A percentile compares a stretch with the other conserved stretches of the same genome.
These are phyloP conservation scores for Thelephora ganbajun DNA, from an alignment of 768 basidiomycete genomes.

Conservation along the genomic window DNA sequence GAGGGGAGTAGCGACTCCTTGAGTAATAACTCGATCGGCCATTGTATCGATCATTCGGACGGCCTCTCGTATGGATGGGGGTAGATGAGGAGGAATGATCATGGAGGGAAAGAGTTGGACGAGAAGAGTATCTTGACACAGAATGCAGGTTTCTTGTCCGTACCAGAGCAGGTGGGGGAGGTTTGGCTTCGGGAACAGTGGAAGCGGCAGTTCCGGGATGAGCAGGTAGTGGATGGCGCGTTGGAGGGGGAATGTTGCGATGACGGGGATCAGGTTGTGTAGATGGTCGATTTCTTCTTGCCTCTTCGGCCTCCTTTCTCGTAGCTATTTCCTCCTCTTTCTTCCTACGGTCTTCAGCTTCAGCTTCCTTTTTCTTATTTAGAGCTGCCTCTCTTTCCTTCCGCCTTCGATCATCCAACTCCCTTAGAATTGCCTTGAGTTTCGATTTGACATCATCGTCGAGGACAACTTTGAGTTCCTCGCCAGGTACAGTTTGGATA, in stretches of 20 bases:
- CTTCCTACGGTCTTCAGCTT: slow-evolving; percentile 33
- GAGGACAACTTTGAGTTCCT: slow-evolving; percentile 61
- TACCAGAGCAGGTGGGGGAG: slow-evolving; percentile 7
- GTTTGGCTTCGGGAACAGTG: slow-evolving; percentile 3
- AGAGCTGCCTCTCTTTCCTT: slow-evolving; percentile 27
- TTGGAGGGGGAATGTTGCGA: not conserved
- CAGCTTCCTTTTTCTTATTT: slow-evolving; percentile 34
- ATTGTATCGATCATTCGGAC: slow-evolving; percentile 8
- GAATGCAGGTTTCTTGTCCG: slow-evolving; percentile 13
- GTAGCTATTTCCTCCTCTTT: slow-evolving; percentile 20
- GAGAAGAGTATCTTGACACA: slow-evolving; percentile 8
- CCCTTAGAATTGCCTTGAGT: slow-evolving; percentile 50
- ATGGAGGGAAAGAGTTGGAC: slow-evolving; percentile 6
- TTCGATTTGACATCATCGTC: slow-evolving; percentile 56
- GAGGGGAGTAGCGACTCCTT: slow-evolving; percentile 8
- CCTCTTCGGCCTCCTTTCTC: slow-evolving; percentile 6
- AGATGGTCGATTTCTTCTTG: slow-evolving; percentile 8
- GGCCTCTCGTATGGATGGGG: slow-evolving; percentile 17
- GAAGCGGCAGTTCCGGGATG: not conserved
- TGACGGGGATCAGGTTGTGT: not conserved
- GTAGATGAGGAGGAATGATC: slow-evolving; percentile 22
- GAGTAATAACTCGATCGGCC: slow-evolving; percentile 5
- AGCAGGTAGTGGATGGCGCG: not conserved
- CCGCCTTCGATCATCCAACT: slow-evolving; percentile 38
- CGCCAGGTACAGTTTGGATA: slow-evolving; percentile 24